Conservation (phyloP, 2,329 filamentous ascomycete genomes). For the Claviceps africana region DNA sequence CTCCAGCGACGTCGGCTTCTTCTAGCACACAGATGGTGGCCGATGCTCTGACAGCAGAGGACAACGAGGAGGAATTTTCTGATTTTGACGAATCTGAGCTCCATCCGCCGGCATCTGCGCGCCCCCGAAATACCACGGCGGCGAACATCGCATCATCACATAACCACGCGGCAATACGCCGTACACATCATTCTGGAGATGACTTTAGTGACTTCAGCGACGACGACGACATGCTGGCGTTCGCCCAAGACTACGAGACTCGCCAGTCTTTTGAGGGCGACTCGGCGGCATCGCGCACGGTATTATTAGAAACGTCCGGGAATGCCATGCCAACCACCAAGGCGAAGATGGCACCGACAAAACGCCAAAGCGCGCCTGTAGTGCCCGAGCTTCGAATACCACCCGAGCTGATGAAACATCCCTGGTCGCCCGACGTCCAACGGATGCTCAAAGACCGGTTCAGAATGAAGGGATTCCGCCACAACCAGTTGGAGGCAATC, state of each 20-base stretch:
- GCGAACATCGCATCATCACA: background rate
- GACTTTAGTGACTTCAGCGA: slow-evolving; percentile 35
- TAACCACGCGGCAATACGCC: background rate
- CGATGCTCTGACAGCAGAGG: background rate
- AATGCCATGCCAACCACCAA: slow-evolving; percentile 24
- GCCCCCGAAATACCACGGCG: background rate
- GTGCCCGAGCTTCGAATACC: slow-evolving; percentile 25
- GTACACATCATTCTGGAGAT: slow-evolving; percentile 13
- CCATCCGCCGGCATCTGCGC: slow-evolving; percentile 4
- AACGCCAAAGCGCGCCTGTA: slow-evolving; percentile 16
- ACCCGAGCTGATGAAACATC: slow-evolving; percentile 45
- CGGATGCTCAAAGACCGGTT: slow-evolving; percentile 71
- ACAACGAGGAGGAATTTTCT: slow-evolving; percentile 15
- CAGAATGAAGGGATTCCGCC: slow-evolving; percentile 70
- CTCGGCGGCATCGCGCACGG: slow-evolving; percentile 18
- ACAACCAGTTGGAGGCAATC: slow-evolving; percentile 88
- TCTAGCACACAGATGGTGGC: slow-evolving; percentile 2
- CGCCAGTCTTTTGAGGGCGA: slow-evolving; percentile 18
- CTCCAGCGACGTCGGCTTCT: background rate
- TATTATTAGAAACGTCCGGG: slow-evolving; percentile 35
- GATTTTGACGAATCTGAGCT: slow-evolving; percentile 18
- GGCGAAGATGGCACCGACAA: slow-evolving; percentile 17
- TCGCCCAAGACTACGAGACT: slow-evolving; percentile 36
- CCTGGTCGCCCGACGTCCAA: slow-evolving; percentile 80
- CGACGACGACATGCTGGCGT: slow-evolving; percentile 37